Base-by-base conservation (phyloP, 371 early-diverging fungal species). In the Batkoa obscura region DNA sequence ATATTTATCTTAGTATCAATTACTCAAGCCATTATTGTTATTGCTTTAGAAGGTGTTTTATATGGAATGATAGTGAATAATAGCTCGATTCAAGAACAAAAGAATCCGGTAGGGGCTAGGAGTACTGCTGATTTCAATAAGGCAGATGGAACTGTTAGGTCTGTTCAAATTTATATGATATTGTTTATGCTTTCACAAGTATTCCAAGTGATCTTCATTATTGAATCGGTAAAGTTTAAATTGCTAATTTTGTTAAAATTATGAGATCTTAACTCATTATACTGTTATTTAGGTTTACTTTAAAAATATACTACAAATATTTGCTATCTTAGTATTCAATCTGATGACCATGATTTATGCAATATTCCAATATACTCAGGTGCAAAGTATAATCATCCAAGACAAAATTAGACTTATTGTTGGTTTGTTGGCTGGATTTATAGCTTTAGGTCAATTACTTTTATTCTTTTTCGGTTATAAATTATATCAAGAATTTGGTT, bases 401-500 rank as follows among this genome's bases (percentile, higher is more conserved):
- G 12, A 17, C 58, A 30, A 35, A 9, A 2, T 35, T 64, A 9
- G 43, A 49, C 1, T 5, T 17, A 1, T 15, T 12, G 39, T 67
- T 35, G 60, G 59, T 34, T 50, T 60, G 1, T 55, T 64, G 17
- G 61, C 62, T 46, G 59, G 50, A 23, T 52, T 65, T 55, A 57
- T 64, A 49, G 63, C 61, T 0, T 8, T 68, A 37, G 57, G 60
- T 0, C 64, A 65, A 42, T 47, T 57, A 9, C 38, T 60, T 1
- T 41, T 64, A 12, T 51, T 59, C 8, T 66, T 59, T 59, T 43
- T 68, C 12, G 64, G 58, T 6, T 67, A 64, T 55, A 61, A 58
- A 17, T 68, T 90, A 37, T 90, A 88, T 64, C 76, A 78, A 50
- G 85, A 88, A 65, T 93, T 88, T 72, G 91, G 92, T 42, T 93